Evolutionary conservation across 2,329 filamentous ascomycete genomes (phyloP).

Genomic region (Nemania sp.): DNA sequence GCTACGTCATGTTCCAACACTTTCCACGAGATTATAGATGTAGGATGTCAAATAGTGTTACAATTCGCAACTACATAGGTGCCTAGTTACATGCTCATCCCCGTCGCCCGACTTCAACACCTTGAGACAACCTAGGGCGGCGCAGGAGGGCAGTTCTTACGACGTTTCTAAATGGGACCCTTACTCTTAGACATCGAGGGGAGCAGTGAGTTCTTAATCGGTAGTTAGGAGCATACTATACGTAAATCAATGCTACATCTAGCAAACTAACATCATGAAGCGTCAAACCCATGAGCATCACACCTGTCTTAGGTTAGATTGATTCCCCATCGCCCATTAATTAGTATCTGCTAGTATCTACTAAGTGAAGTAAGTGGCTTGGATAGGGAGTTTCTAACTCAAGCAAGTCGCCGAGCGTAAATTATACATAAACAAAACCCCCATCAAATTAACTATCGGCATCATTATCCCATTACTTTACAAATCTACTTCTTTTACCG

Average conservation of each 20-base stretch:
- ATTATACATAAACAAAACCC: not conserved
- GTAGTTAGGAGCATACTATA: not conserved
- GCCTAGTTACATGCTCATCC: too few relatives aligned
- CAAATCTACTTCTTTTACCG: not conserved
- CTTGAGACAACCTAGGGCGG: not conserved
- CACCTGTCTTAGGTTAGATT: constrained; percentile 12
- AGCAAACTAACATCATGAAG: not conserved
- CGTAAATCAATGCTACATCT: constrained; percentile 24
- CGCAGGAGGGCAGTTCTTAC: not conserved
- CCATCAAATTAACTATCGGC: not conserved
- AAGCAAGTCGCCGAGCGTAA: constrained; percentile 3
- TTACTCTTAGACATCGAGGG: not conserved
- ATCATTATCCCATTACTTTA: too few relatives aligned
- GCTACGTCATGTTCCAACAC: not conserved
- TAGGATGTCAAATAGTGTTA: not conserved
- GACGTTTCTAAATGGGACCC: not conserved
- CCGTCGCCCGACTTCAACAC: not conserved
- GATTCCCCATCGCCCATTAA: too few relatives aligned
- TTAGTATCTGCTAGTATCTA: not conserved
- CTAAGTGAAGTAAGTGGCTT: constrained; percentile 29
- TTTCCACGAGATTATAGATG: not conserved
- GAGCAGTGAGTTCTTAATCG: not conserved
- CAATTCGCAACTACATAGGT: too few relatives aligned
- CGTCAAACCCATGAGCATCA: not conserved
- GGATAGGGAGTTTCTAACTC: too few relatives aligned